Evolutionary conservation across 139 green algal species (phyloP), one percentile per base, ranked within the genome.

Genomic region (Picochlorum sp.): DNA sequence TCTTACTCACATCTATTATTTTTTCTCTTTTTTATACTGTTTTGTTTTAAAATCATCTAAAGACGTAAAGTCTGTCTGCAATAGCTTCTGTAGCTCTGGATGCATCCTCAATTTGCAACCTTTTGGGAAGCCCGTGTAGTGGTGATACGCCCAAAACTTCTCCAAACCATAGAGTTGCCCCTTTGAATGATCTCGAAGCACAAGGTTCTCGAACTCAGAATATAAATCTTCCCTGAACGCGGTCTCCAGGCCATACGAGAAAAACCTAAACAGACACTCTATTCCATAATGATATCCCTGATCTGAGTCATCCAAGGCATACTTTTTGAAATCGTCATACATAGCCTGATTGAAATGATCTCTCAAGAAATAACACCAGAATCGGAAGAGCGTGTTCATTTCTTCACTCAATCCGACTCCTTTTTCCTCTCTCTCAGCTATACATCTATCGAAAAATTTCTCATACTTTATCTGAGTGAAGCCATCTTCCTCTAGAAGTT

Each of bases 361-460:
- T 29, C 92, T 76, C 68, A 98, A 76, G 70, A 97, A 98, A 78
- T 96, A 98, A 72, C 73, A 90, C 91, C 91, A 98, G 71, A 98
- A 98, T 36, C 90, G 78, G 79, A 96, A 97, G 43, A 98, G 73
- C 31, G 85, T 94, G 81, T 97, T 96, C 90, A 98, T 98, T 75
- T 98, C 88, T 64, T 98, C 90, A 36, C 67, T 74, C 40, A 69
- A 51, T 3, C 33, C 62, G 60, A 55, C 65, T 78, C 81, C 85
- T 57, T 77, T 74, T 32, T 67, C 64, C 13, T 70, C 61, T 18
- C 91, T 82, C 68, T 98, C 91, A 50, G 32, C 41, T 7, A 97
- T 63, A 70, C 89, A 97, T 30, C 86, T 74, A 65, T 85, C 82
- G 61, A 83, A 80, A 61, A 85, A 98, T 62, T 87, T 86, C 30